Conservation (phyloP, 257 asterid species). For the Dorcoceras hygrometricum region DNA sequence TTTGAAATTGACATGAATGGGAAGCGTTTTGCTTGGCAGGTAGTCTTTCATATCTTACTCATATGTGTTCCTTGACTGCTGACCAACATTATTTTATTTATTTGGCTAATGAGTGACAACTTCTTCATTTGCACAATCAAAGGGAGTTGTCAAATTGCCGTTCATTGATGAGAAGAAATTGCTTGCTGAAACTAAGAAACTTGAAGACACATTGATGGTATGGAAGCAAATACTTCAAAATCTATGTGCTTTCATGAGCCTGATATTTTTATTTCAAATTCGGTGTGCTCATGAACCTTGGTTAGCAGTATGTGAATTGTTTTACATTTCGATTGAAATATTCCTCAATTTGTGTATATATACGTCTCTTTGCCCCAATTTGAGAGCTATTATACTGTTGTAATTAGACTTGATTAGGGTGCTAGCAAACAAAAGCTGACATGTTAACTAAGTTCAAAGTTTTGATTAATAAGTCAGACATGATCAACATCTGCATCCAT, state of each 20-base stretch:
- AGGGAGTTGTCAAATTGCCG: constrained; percentile 93
- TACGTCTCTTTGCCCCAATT: too few relatives aligned
- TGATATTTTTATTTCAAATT: not conserved
- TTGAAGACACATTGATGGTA: constrained; percentile 89
- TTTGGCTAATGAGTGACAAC: constrained; percentile 12
- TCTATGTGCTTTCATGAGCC: constrained; percentile 10
- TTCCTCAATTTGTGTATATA: too few relatives aligned
- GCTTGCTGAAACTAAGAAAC: constrained; percentile 78
- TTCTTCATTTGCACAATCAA: constrained; percentile 28
- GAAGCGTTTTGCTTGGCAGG: constrained; percentile 99
- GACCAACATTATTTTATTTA: constrained; percentile 7
- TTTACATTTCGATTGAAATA: too few relatives aligned
- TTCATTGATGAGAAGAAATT: constrained; percentile 93
- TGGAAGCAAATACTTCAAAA: constrained; percentile 21
- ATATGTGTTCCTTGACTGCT: constrained; percentile 21
- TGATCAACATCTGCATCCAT: too few relatives aligned
- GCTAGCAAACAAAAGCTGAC: too few relatives aligned
- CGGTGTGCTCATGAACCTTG: too few relatives aligned
- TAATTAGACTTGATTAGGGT: too few relatives aligned
- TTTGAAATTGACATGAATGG: constrained; percentile 96
- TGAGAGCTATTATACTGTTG: too few relatives aligned
- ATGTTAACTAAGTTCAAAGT: too few relatives aligned
- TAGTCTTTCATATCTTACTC: constrained; percentile 25
- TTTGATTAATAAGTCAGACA: too few relatives aligned
- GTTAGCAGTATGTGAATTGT: too few relatives aligned